Percentiles rank a stretch among this genome's conserved stretches.
phyloP scores from a whole-genome alignment of 2,329 filamentous ascomycete genomes.

The Myrmaecium sp. region DNA sequence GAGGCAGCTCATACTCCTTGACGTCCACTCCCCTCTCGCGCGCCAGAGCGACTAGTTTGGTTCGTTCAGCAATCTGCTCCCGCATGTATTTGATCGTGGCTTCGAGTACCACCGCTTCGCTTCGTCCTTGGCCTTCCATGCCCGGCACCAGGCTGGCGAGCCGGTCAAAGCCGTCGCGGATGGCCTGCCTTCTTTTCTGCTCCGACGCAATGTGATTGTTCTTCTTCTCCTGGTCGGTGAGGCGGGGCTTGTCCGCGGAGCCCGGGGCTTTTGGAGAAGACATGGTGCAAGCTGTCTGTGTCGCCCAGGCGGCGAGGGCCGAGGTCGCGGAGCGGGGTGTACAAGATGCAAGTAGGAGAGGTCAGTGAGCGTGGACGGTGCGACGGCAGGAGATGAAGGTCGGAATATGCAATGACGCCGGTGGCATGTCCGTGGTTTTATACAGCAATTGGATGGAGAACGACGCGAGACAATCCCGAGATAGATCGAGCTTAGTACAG shows the following conservation, averaged over 20 bases:
- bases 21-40: constrained; percentile 19
- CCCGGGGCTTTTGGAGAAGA: constrained; percentile 10
- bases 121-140: constrained; percentile 65
- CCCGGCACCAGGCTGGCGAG: constrained; percentile 68
- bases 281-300: constrained; percentile 4
- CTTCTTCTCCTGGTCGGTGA: constrained; percentile 56
- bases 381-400: neutral
- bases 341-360: neutral
- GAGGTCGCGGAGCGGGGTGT: constrained; percentile 1
- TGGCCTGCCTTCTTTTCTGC: constrained; percentile 53
- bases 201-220: constrained; percentile 56
- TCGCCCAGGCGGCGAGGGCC: constrained; percentile 8
- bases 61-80: constrained; percentile 21
- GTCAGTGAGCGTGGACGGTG: neutral
- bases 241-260: constrained; percentile 39
- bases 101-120: constrained; percentile 68
- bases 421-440: no score
- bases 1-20: constrained; percentile 15
- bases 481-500: no score
- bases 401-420: no score
- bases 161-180: constrained; percentile 68
- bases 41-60: constrained; percentile 19
- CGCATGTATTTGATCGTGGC: constrained; percentile 27
- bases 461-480: no score
- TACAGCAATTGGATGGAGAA: no score